Base-by-base conservation (phyloP, 129 eudicot species). In the Saussurea involucrata region DNA sequence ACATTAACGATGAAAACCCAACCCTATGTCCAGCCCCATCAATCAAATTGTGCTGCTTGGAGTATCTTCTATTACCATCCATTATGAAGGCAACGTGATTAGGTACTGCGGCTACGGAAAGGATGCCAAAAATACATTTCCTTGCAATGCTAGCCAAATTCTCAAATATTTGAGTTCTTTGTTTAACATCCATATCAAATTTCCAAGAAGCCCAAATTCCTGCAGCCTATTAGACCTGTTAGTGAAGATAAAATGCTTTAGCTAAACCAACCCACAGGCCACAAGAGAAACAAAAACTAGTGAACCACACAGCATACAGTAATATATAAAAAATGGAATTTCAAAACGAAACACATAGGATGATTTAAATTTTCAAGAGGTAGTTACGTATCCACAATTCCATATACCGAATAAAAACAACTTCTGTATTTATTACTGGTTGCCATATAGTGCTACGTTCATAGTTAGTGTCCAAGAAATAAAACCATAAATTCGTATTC, bases 11-110 rank as follows among this genome's bases (percentile, higher is more conserved):
- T n/a, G 71, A 66, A 57, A 75, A 89, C 22, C 97, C 97, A 15
- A 70, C 58, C 27, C 80, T 81, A 34, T 92, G 95, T n/a, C 97
- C 97, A 17, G 78, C 68, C 24, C 92, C 97, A 42, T 83, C 89
- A 15, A 74, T 76, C 64, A 92, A 75, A 17, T 82, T 81, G 37
- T 66, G 67, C 67, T 87, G 87, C 78, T 87, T 92, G 6, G 86
- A 84, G 63, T 88, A 90, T 53, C 96, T 88, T 74, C 93, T 82
- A 68, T 90, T 90, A 24, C 96, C 96, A 53, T 90, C 96, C 89
- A 90, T 82, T 7, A 90, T 88, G 74, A 90, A 90, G 27, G 93
- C 93, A 22, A 90, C 77, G 71, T 90, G 96, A 3, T 42, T 69
- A 0, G 96, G 96, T 18, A 88, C 24, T 1, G 88, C 78, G 37